Conservation (phyloP, 345 rosid genomes). For the Citrus cavaleriei region DNA sequence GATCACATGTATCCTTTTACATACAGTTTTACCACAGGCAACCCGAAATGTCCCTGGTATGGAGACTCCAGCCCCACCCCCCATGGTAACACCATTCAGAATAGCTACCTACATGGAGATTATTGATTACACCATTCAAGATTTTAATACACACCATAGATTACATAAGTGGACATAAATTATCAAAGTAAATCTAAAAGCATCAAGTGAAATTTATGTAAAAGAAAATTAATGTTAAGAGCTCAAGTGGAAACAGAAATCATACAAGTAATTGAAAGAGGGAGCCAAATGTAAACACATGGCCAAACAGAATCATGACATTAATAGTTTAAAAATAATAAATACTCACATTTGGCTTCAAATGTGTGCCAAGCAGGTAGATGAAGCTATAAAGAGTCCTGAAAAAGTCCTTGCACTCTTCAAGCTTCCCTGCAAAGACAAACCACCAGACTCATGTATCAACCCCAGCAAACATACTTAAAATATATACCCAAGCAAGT, state of each 20-base stretch:
- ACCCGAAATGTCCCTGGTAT: slow-evolving; percentile 85
- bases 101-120: slow-evolving; percentile 61
- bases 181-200: not conserved
- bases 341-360: slow-evolving; percentile 72
- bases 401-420: slow-evolving; percentile 45
- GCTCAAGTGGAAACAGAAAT: too few species aligned
- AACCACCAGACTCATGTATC: slow-evolving; percentile 1
- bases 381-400: slow-evolving; percentile 48
- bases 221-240: not conserved
- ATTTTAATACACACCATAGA: not conserved
- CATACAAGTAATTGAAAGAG: not conserved
- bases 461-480: not conserved
- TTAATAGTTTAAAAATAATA: not conserved
- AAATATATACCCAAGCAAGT: not conserved
- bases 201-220: not conserved
- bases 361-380: slow-evolving; percentile 56
- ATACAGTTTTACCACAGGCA: slow-evolving; percentile 83
- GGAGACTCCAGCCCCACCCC: slow-evolving; percentile 94
- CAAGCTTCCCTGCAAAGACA: slow-evolving; percentile 44
- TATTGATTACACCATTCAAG: not conserved
- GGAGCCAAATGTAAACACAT: not conserved
- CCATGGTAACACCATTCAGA: slow-evolving; percentile 90
- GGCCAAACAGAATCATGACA: not conserved
- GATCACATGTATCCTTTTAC: not conserved
- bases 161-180: not conserved